Evolutionary conservation across 768 basidiomycete species (phyloP).

Genomic region (Harrya chromipes): DNA sequence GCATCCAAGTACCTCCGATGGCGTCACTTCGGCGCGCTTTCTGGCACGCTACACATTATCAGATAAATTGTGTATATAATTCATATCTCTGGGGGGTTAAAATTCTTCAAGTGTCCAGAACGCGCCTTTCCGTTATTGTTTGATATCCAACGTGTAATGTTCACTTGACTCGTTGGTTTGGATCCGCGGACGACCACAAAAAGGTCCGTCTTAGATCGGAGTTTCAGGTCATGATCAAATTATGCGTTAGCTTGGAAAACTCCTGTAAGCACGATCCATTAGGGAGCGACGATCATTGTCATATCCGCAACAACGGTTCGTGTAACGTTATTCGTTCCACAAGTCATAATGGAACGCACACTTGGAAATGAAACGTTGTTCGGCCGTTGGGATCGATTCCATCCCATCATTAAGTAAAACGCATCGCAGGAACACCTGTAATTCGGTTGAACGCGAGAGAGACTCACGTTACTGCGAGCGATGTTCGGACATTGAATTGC

Average conservation of each 20-base stretch:
- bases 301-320: conserved; percentile 2
- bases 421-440: background rate
- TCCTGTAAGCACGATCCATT: conserved; percentile 15
- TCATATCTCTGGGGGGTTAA: background rate
- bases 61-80: background rate
- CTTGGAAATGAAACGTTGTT: too few species aligned
- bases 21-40: conserved; percentile 2
- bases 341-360: too few species aligned
- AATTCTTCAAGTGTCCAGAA: background rate
- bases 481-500: background rate
- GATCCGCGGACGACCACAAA: conserved; percentile 30
- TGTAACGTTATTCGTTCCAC: background rate
- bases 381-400: too few species aligned
- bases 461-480: background rate
- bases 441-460: background rate
- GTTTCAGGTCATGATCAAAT: background rate
- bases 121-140: background rate
- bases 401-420: too few species aligned
- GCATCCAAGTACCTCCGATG: conserved; percentile 5
- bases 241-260: background rate
- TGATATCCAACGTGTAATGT: conserved; percentile 10
- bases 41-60: background rate
- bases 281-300: conserved; percentile 23
- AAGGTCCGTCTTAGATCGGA: conserved; percentile 20
- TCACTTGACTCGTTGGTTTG: conserved; percentile 5